A percentile compares a stretch with the other conserved stretches of the same genome.
phyloP scores from a whole-genome alignment of 208 protist species.

The Trypanosomatidae sp. region DNA sequence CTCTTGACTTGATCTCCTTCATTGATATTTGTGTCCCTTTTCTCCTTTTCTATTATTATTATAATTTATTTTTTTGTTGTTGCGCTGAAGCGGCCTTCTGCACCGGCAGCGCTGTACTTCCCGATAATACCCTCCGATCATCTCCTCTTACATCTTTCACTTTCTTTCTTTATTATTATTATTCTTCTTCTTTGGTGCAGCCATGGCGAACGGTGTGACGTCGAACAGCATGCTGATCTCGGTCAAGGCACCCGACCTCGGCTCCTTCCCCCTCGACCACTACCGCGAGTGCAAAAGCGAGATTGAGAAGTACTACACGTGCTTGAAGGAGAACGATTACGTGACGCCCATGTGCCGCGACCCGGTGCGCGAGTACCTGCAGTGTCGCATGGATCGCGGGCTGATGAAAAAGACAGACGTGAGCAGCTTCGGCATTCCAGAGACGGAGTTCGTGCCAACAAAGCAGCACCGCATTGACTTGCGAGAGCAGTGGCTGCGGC shows the following conservation, averaged over 20 bases:
- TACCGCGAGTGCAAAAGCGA: constrained; percentile 86
- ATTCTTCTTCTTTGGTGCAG: no score
- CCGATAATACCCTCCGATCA: no score
- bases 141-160: no score
- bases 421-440: constrained; percentile 68
- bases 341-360: constrained; percentile 84
- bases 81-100: no score
- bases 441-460: constrained; percentile 81
- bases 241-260: constrained; percentile 75
- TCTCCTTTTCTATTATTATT: no score
- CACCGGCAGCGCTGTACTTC: no score
- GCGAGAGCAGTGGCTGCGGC: constrained; percentile 68
- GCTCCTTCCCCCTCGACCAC: constrained; percentile 90
- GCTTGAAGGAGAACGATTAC: constrained; percentile 81
- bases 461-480: constrained; percentile 73
- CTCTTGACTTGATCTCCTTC: no score
- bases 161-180: no score
- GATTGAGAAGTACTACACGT: constrained; percentile 81
- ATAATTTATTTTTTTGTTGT: no score
- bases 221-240: constrained; percentile 52
- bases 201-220: constrained; percentile 71
- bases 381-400: constrained; percentile 86
- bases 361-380: constrained; percentile 69
- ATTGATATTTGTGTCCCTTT: no score
- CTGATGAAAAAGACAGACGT: constrained; percentile 85